These are phyloP conservation scores for Suillus ampliporus DNA, from an alignment of 768 basidiomycete species.

Conservation along the genomic window DNA sequence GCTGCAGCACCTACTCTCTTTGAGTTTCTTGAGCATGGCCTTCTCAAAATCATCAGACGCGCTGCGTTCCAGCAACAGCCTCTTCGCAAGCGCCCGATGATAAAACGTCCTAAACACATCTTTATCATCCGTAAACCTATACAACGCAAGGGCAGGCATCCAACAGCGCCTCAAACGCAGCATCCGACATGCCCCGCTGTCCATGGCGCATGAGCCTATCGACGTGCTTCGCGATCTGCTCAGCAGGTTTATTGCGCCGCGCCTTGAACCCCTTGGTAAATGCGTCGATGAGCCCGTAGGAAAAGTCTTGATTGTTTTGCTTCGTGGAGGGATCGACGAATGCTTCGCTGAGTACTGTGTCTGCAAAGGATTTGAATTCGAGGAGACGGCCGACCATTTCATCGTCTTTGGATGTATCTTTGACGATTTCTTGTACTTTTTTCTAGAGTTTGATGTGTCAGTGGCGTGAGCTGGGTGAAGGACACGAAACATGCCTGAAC, in stretches of 20 bases:
- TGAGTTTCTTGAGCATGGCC: constrained; percentile 82
- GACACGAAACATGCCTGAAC: constrained; percentile 52
- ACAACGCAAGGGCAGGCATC: constrained; percentile 74
- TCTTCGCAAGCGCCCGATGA: constrained; percentile 85
- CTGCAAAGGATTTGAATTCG: constrained; percentile 64
- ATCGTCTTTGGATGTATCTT: constrained; percentile 65
- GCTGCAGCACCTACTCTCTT: constrained; percentile 65
- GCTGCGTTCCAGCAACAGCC: constrained; percentile 81
- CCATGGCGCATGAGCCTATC: constrained; percentile 89
- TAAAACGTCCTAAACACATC: constrained; percentile 96
- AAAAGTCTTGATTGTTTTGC: constrained; percentile 59
- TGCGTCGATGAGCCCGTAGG: constrained; percentile 72
- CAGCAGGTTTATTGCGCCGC: constrained; percentile 83
- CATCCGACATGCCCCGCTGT: constrained; percentile 70
- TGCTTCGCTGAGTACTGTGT: constrained; percentile 52
- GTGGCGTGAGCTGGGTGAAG: constrained; percentile 1
- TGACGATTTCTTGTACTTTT: constrained; percentile 68
- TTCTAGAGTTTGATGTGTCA: constrained; percentile 41
- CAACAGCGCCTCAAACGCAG: constrained; percentile 64
- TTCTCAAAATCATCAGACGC: constrained; percentile 90
- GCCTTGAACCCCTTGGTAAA: constrained; percentile 78
- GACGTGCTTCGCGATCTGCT: constrained; percentile 91
- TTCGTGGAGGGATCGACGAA: constrained; percentile 51
- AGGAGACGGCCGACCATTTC: constrained; percentile 79
- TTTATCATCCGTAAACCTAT: constrained; percentile 89